A percentile compares a stretch with the other conserved stretches of the same genome.
These are phyloP conservation scores for Hypomyces rosellus DNA, from an alignment of 2,329 filamentous ascomycete genomes.

Conservation along the genomic window DNA sequence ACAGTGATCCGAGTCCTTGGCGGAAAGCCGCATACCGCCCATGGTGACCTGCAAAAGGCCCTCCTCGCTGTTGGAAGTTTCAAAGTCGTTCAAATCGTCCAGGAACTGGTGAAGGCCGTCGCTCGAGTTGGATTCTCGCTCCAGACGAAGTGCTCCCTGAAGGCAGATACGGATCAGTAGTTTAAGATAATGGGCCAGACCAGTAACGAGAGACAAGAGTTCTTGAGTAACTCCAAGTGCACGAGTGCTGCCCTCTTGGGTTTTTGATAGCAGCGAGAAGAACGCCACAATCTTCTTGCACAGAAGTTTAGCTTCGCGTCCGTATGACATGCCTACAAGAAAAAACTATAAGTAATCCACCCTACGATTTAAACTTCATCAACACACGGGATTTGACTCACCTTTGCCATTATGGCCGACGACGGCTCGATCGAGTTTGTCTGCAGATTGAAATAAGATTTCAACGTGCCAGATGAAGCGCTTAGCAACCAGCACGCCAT, in stretches of 20 bases:
- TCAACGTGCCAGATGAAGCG: conserved; percentile 96
- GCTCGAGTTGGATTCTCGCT: conserved; percentile 70
- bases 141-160: conserved; percentile 84
- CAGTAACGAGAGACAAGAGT: conserved; percentile 92
- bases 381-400: conserved; percentile 33
- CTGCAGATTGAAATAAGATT: conserved; percentile 81
- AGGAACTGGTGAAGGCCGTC: conserved; percentile 79
- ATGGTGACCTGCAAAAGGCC: conserved; percentile 59
- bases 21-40: conserved; percentile 60
- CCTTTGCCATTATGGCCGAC: conserved; percentile 65
- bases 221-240: conserved; percentile 97
- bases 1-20: conserved; percentile 80
- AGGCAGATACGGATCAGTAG: conserved; percentile 94
- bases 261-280: conserved; percentile 90
- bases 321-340: conserved; percentile 72
- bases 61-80: conserved; percentile 66
- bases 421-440: conserved; percentile 74
- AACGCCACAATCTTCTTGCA: conserved; percentile 99
- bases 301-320: conserved; percentile 93
- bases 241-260: conserved; percentile 81
- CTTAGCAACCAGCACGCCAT: conserved; percentile 89
- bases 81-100: conserved; percentile 76
- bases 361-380: neutral
- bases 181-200: conserved; percentile 94
- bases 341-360: neutral